These are phyloP conservation scores for Aeschynomene evenia DNA, from an alignment of 306 rosid genomes.

Conservation along the genomic window DNA sequence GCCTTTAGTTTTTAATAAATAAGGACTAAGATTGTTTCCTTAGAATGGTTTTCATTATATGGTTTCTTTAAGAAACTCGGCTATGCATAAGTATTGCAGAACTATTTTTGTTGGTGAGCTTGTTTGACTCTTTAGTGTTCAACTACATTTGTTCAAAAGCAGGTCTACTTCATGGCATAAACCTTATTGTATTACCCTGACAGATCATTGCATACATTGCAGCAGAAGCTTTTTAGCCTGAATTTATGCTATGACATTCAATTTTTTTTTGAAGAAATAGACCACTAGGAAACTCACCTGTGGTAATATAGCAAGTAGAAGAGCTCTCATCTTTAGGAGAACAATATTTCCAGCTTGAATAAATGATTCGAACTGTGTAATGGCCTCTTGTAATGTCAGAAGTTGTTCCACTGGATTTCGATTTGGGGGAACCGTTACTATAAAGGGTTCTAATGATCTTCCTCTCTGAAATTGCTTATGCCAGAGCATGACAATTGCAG, in stretches of 20 bases:
- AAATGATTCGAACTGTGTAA: conserved; percentile 66
- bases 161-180: background rate
- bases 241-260: conserved; percentile 7
- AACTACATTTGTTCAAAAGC: background rate
- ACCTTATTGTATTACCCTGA: conserved; percentile 3
- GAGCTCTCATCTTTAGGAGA: conserved; percentile 88
- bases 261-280: background rate
- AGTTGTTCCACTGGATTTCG: conserved; percentile 88
- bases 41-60: background rate
- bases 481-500: conserved; percentile 72
- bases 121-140: background rate
- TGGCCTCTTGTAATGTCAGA: conserved; percentile 79
- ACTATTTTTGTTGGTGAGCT: background rate
- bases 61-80: conserved; percentile 5
- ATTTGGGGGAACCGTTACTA: conserved; percentile 63
- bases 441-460: conserved; percentile 62
- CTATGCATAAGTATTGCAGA: background rate
- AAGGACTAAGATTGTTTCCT: background rate
- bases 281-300: conserved; percentile 50
- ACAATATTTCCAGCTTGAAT: conserved; percentile 81
- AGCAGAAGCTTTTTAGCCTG: background rate
- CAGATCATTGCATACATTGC: conserved; percentile 7
- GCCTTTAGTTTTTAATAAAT: background rate
- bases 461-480: conserved; percentile 57
- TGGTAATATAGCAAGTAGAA: conserved; percentile 77